Evolutionary conservation across 257 asterid species (phyloP), one percentile per base, ranked within the genome.

Genomic region (Capsicum baccatum): DNA sequence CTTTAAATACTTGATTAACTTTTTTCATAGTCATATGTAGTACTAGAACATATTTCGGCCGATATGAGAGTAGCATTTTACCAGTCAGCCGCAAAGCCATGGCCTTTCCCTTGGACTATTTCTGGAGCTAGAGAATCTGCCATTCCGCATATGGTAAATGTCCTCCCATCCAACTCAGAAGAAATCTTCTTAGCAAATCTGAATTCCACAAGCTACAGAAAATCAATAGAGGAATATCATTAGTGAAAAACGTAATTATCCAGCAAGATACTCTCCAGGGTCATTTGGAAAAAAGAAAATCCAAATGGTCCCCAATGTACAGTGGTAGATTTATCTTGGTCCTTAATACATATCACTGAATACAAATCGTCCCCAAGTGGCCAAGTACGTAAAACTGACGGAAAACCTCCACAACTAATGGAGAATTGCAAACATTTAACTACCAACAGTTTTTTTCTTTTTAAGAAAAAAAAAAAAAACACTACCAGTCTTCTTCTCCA

Each of bases 81-180:
- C 99, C 99, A 96, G 88, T 94, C 99, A 86, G 94, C 97, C 80
- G 94, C 93, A 86, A 94, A 93, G 85, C 97, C 92, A 68, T 96
- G 98, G 86, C 99, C 99, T 88, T 92, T 93, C 83, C 99, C 99
- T 90, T 91, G 97, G 84, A 96, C 91, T 68, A 94, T 91, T 90
- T 96, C 99, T 79, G 99, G 99, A 89, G 99, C 97, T 87, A 94
- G 90, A 44, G 96, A 91, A 87, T 96, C 97, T 2, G 97, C 89
- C 92, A 89, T 94, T 35, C 99, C 99, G 83, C 98, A 94, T 69
- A 94, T 90, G 47, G 99, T 93, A 89, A 87, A 94, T 66, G 99
- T 89, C 90, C 98, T 89, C 84, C 92, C 95, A 84, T 83, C 86
- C 78, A 74, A 62, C 83, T 92, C 95, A 67, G 92, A 89, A 78